Conservation (phyloP, 2,329 filamentous ascomycete species). For the Fusarium illudens region DNA sequence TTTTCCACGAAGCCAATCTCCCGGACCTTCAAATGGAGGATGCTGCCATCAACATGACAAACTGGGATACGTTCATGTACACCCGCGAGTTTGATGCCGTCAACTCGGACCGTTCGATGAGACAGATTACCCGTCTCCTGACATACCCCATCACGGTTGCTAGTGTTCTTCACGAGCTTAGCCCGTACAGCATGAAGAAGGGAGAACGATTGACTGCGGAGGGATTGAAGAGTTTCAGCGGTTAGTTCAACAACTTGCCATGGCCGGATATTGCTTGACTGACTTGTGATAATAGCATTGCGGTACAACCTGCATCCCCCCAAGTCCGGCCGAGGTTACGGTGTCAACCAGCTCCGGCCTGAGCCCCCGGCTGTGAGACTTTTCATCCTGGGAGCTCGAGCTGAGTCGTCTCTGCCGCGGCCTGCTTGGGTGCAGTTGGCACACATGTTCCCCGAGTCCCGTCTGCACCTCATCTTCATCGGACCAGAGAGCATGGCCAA, state of each 20-base stretch:
- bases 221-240: conserved; percentile 91
- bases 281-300: conserved; percentile 65
- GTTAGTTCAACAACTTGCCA: conserved; percentile 59
- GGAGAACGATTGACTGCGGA: conserved; percentile 83
- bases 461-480: conserved; percentile 92
- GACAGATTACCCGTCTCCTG: conserved; percentile 90
- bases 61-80: conserved; percentile 97
- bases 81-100: conserved; percentile 91
- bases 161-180: conserved; percentile 92
- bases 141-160: conserved; percentile 94
- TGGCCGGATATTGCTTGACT: background rate
- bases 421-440: conserved; percentile 93
- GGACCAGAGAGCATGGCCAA: conserved; percentile 96
- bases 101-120: conserved; percentile 87
- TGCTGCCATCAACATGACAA: conserved; percentile 94
- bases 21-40: conserved; percentile 91
- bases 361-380: conserved; percentile 89
- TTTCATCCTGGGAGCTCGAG: conserved; percentile 92
- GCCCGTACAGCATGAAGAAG: conserved; percentile 83
- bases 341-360: conserved; percentile 81
- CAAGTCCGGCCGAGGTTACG: conserved; percentile 74
- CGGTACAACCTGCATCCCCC: conserved; percentile 94
- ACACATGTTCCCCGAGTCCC: conserved; percentile 93
- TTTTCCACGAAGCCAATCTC: conserved; percentile 94
- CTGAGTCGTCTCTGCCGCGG: conserved; percentile 95